A percentile compares a stretch with the other conserved stretches of the same genome.
Evolutionary conservation across 179 eudicot species (phyloP).

Genomic region (Amaranthus tricolor): DNA sequence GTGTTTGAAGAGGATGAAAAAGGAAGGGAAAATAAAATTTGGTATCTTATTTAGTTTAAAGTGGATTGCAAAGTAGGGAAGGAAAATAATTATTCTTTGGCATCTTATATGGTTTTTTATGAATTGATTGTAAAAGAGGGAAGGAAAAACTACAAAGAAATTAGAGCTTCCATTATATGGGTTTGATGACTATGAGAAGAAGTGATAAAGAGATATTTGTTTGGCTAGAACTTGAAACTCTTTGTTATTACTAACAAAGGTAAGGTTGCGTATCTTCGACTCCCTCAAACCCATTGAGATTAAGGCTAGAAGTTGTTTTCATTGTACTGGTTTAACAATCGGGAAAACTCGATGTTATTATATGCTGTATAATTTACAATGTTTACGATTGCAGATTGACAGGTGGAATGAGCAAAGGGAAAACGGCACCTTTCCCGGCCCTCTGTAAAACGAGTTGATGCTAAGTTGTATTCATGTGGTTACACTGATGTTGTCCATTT

Average conservation of each 20-base stretch:
- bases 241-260: too few relatives aligned
- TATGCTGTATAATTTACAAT: slow-evolving; percentile 11
- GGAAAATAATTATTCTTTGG: too few relatives aligned
- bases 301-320: neutral
- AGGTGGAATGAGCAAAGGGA: slow-evolving; percentile 81
- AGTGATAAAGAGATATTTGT: neutral
- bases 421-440: slow-evolving; percentile 69
- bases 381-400: slow-evolving; percentile 45
- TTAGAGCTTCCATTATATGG: neutral
- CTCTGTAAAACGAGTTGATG: slow-evolving; percentile 30
- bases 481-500: slow-evolving; percentile 22
- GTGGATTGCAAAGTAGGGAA: too few relatives aligned
- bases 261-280: too few relatives aligned
- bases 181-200: too few relatives aligned
- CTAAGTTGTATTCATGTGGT: slow-evolving; percentile 10
- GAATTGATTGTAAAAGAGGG: neutral
- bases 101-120: neutral
- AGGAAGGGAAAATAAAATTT: too few relatives aligned
- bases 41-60: neutral
- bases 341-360: neutral
- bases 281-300: too few relatives aligned
- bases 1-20: too few relatives aligned
- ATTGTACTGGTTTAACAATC: neutral
- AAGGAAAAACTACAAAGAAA: neutral
- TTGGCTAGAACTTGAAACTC: neutral